phyloP scores from a whole-genome alignment of 1,284 basidiomycete genomes.

The Vanrija sp. region DNA sequence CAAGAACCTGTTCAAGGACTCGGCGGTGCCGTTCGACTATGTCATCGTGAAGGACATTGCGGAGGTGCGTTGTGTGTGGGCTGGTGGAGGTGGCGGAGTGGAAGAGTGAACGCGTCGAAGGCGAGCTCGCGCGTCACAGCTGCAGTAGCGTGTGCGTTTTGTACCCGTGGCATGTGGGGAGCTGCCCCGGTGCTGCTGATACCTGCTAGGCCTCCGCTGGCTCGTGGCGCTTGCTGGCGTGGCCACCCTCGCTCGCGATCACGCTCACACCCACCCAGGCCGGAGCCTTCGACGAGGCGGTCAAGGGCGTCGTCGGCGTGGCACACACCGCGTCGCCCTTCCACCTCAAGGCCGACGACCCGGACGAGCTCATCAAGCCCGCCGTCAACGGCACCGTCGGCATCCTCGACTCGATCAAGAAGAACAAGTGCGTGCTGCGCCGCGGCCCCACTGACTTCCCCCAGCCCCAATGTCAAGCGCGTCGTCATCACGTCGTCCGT shows the following conservation, averaged over 20 bases:
- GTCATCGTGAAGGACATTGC: slow-evolving; percentile 59
- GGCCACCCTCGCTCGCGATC: no score
- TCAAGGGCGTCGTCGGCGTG: slow-evolving; percentile 63
- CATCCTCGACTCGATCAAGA: slow-evolving; percentile 57
- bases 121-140: not conserved
- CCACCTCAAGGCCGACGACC: slow-evolving; percentile 40
- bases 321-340: slow-evolving; percentile 36
- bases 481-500: slow-evolving; percentile 66
- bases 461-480: slow-evolving; percentile 56
- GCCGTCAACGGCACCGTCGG: slow-evolving; percentile 62
- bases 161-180: no score
- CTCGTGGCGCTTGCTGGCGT: no score
- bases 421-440: slow-evolving; percentile 51
- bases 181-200: no score
- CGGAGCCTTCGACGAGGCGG: slow-evolving; percentile 66
- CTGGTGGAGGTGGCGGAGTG: not conserved
- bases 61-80: slow-evolving; percentile 44
- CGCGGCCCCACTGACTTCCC: not conserved
- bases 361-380: slow-evolving; percentile 57
- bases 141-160: not conserved
- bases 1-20: slow-evolving; percentile 53
- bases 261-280: slow-evolving; percentile 44
- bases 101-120: no score
- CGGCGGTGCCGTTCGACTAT: slow-evolving; percentile 51
- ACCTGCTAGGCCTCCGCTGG: not conserved